A percentile compares a stretch with the other conserved stretches of the same genome.
These are phyloP conservation scores for Neostapfia colusana DNA, from an alignment of 176 grass and related monocot genomes.

Conservation along the genomic window DNA sequence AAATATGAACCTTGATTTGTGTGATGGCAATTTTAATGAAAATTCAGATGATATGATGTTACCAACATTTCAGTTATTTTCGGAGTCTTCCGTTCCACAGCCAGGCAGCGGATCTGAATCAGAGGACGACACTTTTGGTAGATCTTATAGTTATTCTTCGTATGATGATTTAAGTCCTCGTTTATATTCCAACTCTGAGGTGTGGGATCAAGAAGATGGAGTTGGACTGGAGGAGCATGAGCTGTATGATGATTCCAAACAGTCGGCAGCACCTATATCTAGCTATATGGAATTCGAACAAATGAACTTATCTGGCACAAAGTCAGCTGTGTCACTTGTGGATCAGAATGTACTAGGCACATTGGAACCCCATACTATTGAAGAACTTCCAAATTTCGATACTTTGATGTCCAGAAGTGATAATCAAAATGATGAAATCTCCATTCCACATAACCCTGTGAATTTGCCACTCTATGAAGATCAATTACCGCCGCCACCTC, in stretches of 20 bases:
- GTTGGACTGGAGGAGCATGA: constrained; percentile 47
- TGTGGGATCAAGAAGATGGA: constrained; percentile 82
- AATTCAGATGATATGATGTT: constrained; percentile 66
- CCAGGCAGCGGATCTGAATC: constrained; percentile 75
- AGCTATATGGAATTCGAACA: constrained; percentile 63
- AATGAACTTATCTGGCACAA: constrained; percentile 51
- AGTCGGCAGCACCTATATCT: constrained; percentile 44
- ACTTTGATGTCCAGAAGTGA: constrained; percentile 45
- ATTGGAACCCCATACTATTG: constrained; percentile 42
- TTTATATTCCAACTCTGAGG: constrained; percentile 89
- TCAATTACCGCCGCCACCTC: constrained; percentile 72
- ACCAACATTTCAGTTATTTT: constrained; percentile 81
- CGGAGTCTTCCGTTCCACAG: constrained; percentile 44
- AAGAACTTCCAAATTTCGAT: constrained; percentile 61
- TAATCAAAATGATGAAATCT: constrained; percentile 39
- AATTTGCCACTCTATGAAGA: constrained; percentile 38
- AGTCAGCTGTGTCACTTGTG: constrained; percentile 46
- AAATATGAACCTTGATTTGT: constrained; percentile 66
- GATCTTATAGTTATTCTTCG: constrained; percentile 90
- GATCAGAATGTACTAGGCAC: constrained; percentile 35
- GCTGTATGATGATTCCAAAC: constrained; percentile 37
- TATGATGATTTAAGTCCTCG: constrained; percentile 75
- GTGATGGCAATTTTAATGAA: constrained; percentile 50
- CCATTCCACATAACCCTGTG: constrained; percentile 28
- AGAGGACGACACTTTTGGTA: constrained; percentile 96